Evolutionary conservation across 1,139 yeast genomes (phyloP), one percentile per base, ranked within the genome.

Genomic region (Groenewaldozyma sp.): DNA sequence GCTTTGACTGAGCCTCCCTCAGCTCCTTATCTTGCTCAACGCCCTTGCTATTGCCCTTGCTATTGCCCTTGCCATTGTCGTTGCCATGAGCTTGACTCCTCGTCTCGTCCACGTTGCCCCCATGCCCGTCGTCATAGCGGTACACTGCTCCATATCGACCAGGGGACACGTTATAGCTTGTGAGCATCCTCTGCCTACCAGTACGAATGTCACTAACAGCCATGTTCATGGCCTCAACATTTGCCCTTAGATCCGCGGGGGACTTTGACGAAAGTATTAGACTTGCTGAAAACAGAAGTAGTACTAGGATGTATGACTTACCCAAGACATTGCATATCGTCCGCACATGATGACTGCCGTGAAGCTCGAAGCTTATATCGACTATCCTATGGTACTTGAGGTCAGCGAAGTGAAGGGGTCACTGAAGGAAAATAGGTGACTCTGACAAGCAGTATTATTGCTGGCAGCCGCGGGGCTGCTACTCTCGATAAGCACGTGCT

Each of bases 161-260:
- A 0, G 82, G 83, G 0, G 72, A 70, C 3, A 76, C 62, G 47
- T 76, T 76, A 46, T 67, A 70, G 9, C 52, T 37, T n/a, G 24
- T 13, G 26, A 52, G 47, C 4, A 49, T 48, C 3, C 50, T 41
- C 31, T 52, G 56, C 16, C 45, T 40, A 2, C 55, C 56, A 18
- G 46, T 40, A n/a, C 53, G 40, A 14, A 52, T 47, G 28, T 52
- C 53, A 28, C 49, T 53, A 17, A 52, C 36, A 1, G 46, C 49
- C 14, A 52, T 45, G 28, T 52, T 44, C 21, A 49, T 29, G 3
- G 45, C 46, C 31, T 37, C 43, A 5, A 49, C 43, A 14, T 40
- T 44, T 6, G 35, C 26, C 17, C 40, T 36, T 4, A 48, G 33
- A 20, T 48, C 47, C 24, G 45, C 50, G 3, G 49, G 49, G 11